These are phyloP conservation scores for Crucihimalaya himalaica DNA, from an alignment of 345 rosid genomes.

Conservation along the genomic window DNA sequence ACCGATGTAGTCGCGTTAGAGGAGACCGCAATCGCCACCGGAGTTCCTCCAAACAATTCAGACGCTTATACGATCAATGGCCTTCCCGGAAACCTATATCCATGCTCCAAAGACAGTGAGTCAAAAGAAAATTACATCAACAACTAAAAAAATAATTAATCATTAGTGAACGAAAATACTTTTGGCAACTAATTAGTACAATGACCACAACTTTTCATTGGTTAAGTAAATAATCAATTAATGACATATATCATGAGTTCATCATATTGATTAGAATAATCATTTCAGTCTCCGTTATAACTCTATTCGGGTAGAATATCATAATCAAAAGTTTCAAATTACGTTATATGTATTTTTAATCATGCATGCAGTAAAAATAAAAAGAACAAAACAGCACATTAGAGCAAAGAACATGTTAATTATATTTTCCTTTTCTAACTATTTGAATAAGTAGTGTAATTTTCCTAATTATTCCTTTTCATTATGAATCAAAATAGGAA, in stretches of 20 bases:
- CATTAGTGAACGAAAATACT: not conserved
- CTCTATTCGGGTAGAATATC: not conserved
- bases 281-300: not conserved
- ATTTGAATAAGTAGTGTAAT: not conserved
- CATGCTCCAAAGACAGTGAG: conserved; percentile 70
- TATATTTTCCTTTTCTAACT: too few species aligned
- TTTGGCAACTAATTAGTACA: not conserved
- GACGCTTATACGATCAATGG: conserved; percentile 92
- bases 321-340: not conserved
- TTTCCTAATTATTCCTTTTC: not conserved
- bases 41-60: conserved; percentile 59
- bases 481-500: conserved; percentile 40
- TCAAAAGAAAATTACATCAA: not conserved
- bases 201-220: not conserved
- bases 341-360: not conserved
- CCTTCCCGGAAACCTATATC: conserved; percentile 78
- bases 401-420: too few species aligned
- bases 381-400: not conserved
- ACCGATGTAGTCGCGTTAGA: conserved; percentile 67
- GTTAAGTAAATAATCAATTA: not conserved
- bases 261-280: not conserved
- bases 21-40: conserved; percentile 55
- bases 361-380: not conserved
- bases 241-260: not conserved
- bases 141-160: not conserved